Base-by-base conservation (phyloP, 1,284 basidiomycete species). In the Ustilago loliicola region DNA sequence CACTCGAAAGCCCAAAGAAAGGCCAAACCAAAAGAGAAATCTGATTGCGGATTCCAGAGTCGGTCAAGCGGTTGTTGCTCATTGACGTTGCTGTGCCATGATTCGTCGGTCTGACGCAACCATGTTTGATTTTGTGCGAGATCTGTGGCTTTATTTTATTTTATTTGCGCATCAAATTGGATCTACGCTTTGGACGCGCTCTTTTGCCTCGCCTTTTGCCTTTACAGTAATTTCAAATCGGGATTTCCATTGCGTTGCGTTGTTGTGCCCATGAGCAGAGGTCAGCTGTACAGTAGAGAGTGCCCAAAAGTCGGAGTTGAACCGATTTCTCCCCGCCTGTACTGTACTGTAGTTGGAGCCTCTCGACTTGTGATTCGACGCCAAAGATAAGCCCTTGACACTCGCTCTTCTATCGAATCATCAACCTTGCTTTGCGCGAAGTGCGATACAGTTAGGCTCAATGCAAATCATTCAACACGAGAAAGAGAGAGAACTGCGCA, bases 271-370 rank as follows among this genome's bases (percentile, higher is more conserved):
- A 23, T 27, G 25, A 23, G 50, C 50, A 30, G 50, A 52, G 50
- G 50, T 52, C 50, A 52, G 50, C 50, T 52, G 3, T 21, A 11
- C n/a, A n/a, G n/a, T n/a, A 21, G 19, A 7, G 40, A 34, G 32
- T 19, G 40, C 40, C 7, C 17, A 47, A 47, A 47, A 21, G 17
- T 29, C 50, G 27, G 50, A 10, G 27, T 30, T 30, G 27, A 52
- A 30, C 50, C 50, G 30, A 30, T 29, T 27, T 52, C 27, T 52
- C 50, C n/a, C n/a, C n/a, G n/a, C n/a, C n/a, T n/a, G n/a, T n/a
- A n/a, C n/a, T n/a, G n/a, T n/a, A n/a, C n/a, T n/a, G 13, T n/a
- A 5, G 23, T 27, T 42, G 40, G 17, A 21, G 17, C n/a, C 19
- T 47, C n/a, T 47, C n/a, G n/a, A 47, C 8, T 47, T 17, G n/a